Percentiles rank a stretch among this genome's conserved stretches.
Conservation (phyloP, 2,329 filamentous ascomycete species). For the Ilyonectria destructans region DNA sequence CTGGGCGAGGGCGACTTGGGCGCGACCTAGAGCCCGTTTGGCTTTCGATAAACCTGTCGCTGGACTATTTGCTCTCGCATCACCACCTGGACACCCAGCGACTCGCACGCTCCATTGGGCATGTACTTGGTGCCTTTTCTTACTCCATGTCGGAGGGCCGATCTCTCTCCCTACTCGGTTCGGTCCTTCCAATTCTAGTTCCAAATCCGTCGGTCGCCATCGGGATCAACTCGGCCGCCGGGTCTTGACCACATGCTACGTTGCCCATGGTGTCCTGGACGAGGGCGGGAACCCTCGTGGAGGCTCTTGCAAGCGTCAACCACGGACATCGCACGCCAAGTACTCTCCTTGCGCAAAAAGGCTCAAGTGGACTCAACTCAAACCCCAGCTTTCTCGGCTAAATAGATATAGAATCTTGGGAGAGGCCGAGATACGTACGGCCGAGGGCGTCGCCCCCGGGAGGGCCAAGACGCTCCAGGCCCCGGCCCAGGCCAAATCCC, state of each 20-base stretch:
- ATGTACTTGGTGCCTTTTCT: neutral
- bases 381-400: conserved; percentile 43
- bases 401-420: conserved; percentile 40
- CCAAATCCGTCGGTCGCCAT: conserved; percentile 11
- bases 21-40: conserved; percentile 15
- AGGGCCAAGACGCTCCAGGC: conserved; percentile 43
- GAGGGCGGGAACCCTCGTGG: neutral
- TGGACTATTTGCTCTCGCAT: conserved; percentile 4
- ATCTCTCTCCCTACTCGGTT: neutral
- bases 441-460: conserved; percentile 42
- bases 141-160: conserved; percentile 7
- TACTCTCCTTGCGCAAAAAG: conserved; percentile 26
- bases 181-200: conserved; percentile 9
- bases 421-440: conserved; percentile 48
- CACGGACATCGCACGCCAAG: conserved; percentile 9
- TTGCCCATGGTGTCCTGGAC: neutral
- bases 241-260: neutral
- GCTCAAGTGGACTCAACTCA: conserved; percentile 24
- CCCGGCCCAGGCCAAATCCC: conserved; percentile 31
- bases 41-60: conserved; percentile 25
- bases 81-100: conserved; percentile 9
- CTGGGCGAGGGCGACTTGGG: neutral
- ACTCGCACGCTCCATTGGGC: neutral
- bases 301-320: conserved; percentile 5
- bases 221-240: conserved; percentile 17